Evolutionary conservation across 2,329 filamentous ascomycete genomes (phyloP).

Genomic region (Fusarium continuum): DNA sequence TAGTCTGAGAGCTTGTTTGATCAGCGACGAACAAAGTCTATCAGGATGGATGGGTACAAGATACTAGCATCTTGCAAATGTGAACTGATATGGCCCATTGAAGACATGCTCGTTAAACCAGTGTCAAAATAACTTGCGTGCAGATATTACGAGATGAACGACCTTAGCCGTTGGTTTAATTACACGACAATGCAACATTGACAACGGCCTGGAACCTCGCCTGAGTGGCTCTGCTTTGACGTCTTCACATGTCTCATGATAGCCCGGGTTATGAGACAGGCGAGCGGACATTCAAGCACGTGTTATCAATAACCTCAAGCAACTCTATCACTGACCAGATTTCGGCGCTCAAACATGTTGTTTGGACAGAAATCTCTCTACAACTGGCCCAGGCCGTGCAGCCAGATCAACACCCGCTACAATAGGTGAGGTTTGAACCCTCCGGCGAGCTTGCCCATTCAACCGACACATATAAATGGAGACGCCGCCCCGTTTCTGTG

Average conservation of each 20-base stretch:
- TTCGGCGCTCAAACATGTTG: background rate
- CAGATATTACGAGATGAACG: background rate
- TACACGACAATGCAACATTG: background rate
- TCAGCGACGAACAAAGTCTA: background rate
- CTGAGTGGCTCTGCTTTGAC: background rate
- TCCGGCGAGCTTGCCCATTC: background rate
- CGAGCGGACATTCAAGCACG: constrained; percentile 3
- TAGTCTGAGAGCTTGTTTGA: constrained; percentile 2
- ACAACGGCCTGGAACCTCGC: background rate
- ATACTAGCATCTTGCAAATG: background rate
- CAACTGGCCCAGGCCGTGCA: background rate
- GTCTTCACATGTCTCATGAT: constrained; percentile 18
- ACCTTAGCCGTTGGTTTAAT: background rate
- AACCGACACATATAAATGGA: constrained; percentile 16
- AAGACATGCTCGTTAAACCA: background rate
- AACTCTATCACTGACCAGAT: background rate
- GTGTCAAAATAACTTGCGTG: background rate
- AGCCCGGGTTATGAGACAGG: constrained; percentile 5
- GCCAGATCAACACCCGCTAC: background rate
- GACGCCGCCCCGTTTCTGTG: constrained; percentile 23
- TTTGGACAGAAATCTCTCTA: background rate
- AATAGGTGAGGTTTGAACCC: background rate
- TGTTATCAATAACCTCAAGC: background rate
- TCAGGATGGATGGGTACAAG: background rate
- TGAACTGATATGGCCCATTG: background rate